Base-by-base conservation (phyloP, 805 yeast genomes). In the Jamesozyma spencerorum region DNA sequence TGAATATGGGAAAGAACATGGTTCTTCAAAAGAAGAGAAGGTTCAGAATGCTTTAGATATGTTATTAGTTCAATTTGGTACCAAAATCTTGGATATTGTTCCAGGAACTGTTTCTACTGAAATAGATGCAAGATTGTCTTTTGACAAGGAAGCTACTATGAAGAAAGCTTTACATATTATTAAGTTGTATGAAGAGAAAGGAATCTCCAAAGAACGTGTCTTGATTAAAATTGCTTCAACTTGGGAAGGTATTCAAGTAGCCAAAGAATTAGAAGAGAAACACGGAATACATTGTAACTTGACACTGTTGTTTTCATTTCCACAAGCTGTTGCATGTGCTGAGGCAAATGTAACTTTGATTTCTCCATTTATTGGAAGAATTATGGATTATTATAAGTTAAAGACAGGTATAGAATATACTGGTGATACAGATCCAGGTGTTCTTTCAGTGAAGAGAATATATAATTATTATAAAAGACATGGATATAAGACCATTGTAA, bases 91-190 rank as follows among this genome's bases (percentile, higher is more conserved):
- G 58, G 74, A 76, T 59, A 85, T 90, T 61, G 96, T 90, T 42
- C 98, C 98, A 53, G 98, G 98, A 58, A 82, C 97, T 72, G 98
- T 90, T 44, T 86, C 96, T 44, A 90, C 97, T 48, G 98, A 90
- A 74, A 96, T 90, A 46, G 98, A 90, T 62, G 97, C 98, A 43
- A 85, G 95, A 69, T 79, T 90, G 56, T 88, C 97, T 32, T 90
- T 86, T 64, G 86, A 90, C 76, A 90, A 82, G 65, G 83, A 85
- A 50, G 96, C 83, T 51, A 87, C 97, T 55, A 72, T 90, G 65
- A 76, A 77, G 68, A 90, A 90, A 77, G 97, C 97, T 41, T 69
- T 84, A 46, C 81, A 85, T 64, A 76, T 90, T 71, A 88, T 90
- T 56, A 78, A 73, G 43, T 75, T 88, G 54, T 90, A 90, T 77